These are phyloP conservation scores for Begonia fuchsioides DNA, from an alignment of 306 rosid genomes.

Conservation along the genomic window DNA sequence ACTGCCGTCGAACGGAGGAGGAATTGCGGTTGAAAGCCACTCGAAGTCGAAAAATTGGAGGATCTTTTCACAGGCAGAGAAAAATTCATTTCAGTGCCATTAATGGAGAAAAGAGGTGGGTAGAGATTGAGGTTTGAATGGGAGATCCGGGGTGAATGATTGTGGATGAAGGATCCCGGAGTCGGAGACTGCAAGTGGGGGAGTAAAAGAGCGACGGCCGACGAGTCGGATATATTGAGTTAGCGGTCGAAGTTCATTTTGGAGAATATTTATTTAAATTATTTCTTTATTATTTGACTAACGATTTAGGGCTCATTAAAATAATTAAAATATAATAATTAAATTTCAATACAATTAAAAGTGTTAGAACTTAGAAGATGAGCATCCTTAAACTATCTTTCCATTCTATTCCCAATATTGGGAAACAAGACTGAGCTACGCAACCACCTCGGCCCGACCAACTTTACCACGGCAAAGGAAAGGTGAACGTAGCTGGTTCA, in stretches of 20 bases:
- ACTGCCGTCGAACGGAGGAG: not conserved
- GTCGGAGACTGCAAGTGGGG: not conserved
- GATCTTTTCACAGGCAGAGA: conserved; percentile 11
- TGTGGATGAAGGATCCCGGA: not conserved
- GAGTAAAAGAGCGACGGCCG: not conserved
- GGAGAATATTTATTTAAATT: too few species aligned
- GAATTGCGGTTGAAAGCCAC: conserved; percentile 1
- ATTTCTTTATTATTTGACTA: too few species aligned
- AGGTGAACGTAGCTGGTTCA: conserved; percentile 22
- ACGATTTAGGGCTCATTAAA: too few species aligned
- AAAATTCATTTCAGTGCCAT: conserved; percentile 51
- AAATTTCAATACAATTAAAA: too few species aligned
- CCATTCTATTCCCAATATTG: conserved; percentile 24
- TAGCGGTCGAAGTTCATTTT: too few species aligned
- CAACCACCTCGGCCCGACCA: conserved; percentile 26
- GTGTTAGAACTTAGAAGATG: too few species aligned
- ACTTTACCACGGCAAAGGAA: conserved; percentile 36
- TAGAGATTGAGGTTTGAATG: not conserved
- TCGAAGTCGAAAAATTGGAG: conserved; percentile 13
- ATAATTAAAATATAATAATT: too few species aligned
- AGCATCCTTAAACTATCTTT: too few species aligned
- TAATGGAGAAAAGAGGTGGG: conserved; percentile 3
- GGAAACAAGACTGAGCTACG: conserved; percentile 35
- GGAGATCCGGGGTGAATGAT: not conserved
- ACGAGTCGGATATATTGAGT: too few species aligned